These are phyloP conservation scores for Aquilaria yunnanensis DNA, from an alignment of 345 rosid species.

Conservation along the genomic window DNA sequence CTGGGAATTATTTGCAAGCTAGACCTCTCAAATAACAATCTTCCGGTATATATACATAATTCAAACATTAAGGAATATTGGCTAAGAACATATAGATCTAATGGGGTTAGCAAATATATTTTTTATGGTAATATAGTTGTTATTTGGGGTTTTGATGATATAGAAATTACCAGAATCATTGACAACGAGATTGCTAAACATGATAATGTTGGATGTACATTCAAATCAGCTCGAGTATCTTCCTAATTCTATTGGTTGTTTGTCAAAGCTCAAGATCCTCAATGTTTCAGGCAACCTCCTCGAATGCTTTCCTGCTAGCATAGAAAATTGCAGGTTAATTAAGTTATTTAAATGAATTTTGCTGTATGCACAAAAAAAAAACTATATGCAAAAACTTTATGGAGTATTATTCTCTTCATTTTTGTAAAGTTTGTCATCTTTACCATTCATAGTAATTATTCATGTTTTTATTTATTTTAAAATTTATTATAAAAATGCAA, in stretches of 20 bases:
- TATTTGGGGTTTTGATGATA: neutral
- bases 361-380: no score
- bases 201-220: constrained; percentile 69
- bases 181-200: constrained; percentile 70
- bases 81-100: neutral
- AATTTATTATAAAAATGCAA: no score
- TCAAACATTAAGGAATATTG: neutral
- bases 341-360: neutral
- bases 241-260: constrained; percentile 83
- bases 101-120: neutral
- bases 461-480: no score
- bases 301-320: constrained; percentile 52
- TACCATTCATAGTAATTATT: no score
- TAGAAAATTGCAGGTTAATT: constrained; percentile 76
- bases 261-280: constrained; percentile 71
- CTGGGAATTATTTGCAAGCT: constrained; percentile 55
- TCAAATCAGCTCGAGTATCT: constrained; percentile 73
- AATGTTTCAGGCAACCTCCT: constrained; percentile 79
- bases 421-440: neutral
- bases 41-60: constrained; percentile 37
- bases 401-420: neutral
- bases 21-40: constrained; percentile 81
- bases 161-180: constrained; percentile 85
- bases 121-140: neutral
- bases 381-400: neutral